Evolutionary conservation across 768 basidiomycete genomes (phyloP).

Genomic region (Hygrocybe punicea): DNA sequence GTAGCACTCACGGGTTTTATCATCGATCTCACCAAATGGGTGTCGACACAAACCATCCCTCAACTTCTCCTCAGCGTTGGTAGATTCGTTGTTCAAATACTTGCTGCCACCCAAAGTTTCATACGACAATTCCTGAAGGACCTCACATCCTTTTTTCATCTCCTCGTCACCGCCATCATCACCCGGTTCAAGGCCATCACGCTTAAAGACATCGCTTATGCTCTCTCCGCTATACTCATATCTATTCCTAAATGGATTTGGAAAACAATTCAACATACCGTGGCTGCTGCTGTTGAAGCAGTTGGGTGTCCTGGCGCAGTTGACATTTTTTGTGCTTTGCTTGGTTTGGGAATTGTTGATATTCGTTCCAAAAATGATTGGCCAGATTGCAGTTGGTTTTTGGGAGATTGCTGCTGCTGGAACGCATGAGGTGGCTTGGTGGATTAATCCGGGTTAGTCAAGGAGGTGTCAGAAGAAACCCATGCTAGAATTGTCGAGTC

Average conservation of each 20-base stretch:
- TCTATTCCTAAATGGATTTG: neutral
- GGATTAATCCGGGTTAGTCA: constrained; percentile 1
- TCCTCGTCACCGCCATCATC: neutral
- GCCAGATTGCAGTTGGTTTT: neutral
- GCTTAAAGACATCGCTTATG: neutral
- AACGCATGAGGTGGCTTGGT: neutral
- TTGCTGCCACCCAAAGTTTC: neutral
- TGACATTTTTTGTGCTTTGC: neutral
- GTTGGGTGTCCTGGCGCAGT: neutral
- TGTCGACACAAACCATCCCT: neutral
- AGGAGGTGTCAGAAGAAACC: too few species aligned
- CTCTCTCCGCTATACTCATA: neutral
- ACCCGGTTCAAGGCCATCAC: neutral
- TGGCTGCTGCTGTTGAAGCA: neutral
- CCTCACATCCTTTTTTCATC: neutral
- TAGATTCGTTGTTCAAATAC: neutral
- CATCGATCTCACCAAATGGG: neutral
- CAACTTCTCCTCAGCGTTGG: neutral
- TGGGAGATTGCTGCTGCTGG: neutral
- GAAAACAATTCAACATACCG: neutral
- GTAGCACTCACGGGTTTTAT: neutral
- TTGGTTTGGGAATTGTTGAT: neutral
- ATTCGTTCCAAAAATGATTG: neutral
- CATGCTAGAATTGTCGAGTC: too few species aligned
- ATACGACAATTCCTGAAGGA: neutral